phyloP scores from a whole-genome alignment of 257 asterid genomes.

The Solanum neorickii region DNA sequence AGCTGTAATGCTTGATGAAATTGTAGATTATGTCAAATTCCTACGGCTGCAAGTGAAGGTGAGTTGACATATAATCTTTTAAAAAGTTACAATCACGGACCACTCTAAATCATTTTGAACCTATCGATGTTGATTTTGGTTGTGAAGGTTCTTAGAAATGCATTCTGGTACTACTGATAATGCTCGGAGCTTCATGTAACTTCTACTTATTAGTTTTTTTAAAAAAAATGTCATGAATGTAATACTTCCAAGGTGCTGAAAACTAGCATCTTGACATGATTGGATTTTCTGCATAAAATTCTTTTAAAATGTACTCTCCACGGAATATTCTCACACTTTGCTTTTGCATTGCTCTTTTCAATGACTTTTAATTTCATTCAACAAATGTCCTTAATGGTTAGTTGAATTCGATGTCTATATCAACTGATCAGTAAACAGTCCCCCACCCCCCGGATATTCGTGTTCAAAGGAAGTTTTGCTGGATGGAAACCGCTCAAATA shows the following conservation, averaged over 20 bases:
- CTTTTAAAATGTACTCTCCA: neutral
- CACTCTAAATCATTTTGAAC: neutral
- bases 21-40: conserved; percentile 95
- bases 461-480: neutral
- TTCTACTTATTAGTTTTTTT: neutral
- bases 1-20: conserved; percentile 97
- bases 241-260: neutral
- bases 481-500: neutral
- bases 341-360: neutral
- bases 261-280: neutral
- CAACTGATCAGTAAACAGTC: neutral
- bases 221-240: neutral
- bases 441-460: neutral
- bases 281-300: neutral
- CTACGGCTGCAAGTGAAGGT: conserved; percentile 97
- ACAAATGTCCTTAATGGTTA: neutral
- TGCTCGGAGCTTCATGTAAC: neutral
- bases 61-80: neutral
- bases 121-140: neutral
- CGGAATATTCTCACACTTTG: neutral
- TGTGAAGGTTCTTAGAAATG: neutral
- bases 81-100: neutral
- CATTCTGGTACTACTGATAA: neutral
- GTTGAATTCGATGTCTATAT: neutral
- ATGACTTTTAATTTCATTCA: neutral